Evolutionary conservation across 305 asterid genomes (phyloP).

Genomic region (Stenogyne calaminthoides): DNA sequence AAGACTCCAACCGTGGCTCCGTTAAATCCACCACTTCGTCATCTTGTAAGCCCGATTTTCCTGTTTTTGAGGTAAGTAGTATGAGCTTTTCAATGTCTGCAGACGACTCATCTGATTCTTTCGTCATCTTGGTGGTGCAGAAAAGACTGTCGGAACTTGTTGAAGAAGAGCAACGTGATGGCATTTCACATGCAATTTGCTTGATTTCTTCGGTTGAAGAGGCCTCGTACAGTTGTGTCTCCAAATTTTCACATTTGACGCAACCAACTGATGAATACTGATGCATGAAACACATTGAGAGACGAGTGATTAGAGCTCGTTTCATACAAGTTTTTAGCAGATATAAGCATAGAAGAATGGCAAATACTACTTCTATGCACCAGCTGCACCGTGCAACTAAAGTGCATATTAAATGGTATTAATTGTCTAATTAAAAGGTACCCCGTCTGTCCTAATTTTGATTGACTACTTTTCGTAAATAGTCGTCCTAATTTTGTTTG

Average conservation of each 20-base stretch:
- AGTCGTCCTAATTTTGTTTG: no score
- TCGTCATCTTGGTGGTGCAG: conserved; percentile 30
- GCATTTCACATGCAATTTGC: conserved; percentile 54
- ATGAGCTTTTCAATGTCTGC: conserved; percentile 47
- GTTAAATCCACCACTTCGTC: conserved; percentile 77
- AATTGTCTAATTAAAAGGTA: no score
- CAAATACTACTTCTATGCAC: no score
- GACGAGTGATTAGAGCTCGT: not conserved
- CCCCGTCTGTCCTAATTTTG: no score
- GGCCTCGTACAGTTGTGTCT: conserved; percentile 19
- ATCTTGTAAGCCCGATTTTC: conserved; percentile 42
- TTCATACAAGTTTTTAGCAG: not conserved
- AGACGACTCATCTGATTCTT: conserved; percentile 34
- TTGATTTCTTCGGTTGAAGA: conserved; percentile 61
- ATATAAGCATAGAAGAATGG: no score
- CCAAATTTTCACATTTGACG: conserved; percentile 28
- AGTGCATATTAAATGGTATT: no score
- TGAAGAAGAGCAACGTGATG: conserved; percentile 35
- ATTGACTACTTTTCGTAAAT: no score
- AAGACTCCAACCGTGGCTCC: conserved; percentile 80
- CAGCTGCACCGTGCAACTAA: no score
- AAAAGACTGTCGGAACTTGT: conserved; percentile 23
- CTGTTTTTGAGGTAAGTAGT: conserved; percentile 37
- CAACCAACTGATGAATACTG: conserved; percentile 46
- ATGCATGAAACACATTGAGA: not conserved